phyloP scores from a whole-genome alignment of 352 stramenopile species.

The Phytophthora sojae region DNA sequence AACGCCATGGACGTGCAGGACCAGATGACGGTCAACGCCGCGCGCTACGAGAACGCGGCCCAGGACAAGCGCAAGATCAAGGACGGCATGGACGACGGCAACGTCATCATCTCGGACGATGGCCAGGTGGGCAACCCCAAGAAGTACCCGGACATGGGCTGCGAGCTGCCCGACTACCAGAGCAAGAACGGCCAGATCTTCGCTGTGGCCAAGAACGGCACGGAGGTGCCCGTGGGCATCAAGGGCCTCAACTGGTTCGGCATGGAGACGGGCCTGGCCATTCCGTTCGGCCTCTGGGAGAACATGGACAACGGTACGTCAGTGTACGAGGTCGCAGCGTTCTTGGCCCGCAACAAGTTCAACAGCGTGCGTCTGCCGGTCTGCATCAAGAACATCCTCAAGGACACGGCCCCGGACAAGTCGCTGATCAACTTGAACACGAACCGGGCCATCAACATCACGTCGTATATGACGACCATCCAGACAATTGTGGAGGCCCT shows the following conservation, averaged over 20 bases:
- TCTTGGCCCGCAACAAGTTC: slow-evolving; percentile 77
- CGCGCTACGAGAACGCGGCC: slow-evolving; percentile 38
- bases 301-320: slow-evolving; percentile 75
- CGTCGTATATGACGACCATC: slow-evolving; percentile 70
- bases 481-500: slow-evolving; percentile 65
- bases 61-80: slow-evolving; percentile 47
- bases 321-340: slow-evolving; percentile 68
- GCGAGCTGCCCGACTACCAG: slow-evolving; percentile 64
- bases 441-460: slow-evolving; percentile 76
- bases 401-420: slow-evolving; percentile 50
- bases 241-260: slow-evolving; percentile 84
- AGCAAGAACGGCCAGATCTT: slow-evolving; percentile 68
- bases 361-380: slow-evolving; percentile 70
- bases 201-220: slow-evolving; percentile 58
- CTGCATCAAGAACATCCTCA: slow-evolving; percentile 64
- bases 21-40: slow-evolving; percentile 28
- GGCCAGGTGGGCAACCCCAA: slow-evolving; percentile 65
- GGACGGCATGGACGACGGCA: slow-evolving; percentile 43
- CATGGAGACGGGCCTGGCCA: slow-evolving; percentile 68
- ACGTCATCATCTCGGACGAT: slow-evolving; percentile 55
- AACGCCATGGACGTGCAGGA: slow-evolving; percentile 50
- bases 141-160: slow-evolving; percentile 61
- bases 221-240: slow-evolving; percentile 56
- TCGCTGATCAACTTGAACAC: slow-evolving; percentile 68
- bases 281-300: slow-evolving; percentile 80